Conservation (phyloP, 2,329 filamentous ascomycete species). For the Trichoderma asperellum region DNA sequence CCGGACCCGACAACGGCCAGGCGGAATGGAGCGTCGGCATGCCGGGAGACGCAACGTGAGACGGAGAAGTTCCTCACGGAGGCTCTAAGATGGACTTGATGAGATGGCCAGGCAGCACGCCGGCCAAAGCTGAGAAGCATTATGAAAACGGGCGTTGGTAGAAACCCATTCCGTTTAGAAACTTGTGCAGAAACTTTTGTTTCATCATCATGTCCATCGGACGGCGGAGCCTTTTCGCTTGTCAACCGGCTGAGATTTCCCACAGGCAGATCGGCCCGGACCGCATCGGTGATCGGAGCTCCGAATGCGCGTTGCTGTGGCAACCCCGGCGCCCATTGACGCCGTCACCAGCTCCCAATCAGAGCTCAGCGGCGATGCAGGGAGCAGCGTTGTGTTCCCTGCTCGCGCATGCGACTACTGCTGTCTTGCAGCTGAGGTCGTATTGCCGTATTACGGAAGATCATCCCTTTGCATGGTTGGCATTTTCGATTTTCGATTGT, state of each 20-base stretch:
- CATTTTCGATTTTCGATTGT: background rate
- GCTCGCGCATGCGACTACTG: conserved; percentile 1
- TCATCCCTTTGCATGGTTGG: conserved; percentile 15
- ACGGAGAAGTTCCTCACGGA: background rate
- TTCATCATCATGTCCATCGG: conserved; percentile 3
- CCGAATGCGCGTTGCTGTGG: conserved; percentile 19
- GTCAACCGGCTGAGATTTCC: conserved; percentile 3
- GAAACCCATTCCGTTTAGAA: background rate
- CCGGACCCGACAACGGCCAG: conserved; percentile 91
- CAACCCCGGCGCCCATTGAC: conserved; percentile 8
- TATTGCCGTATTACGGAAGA: conserved; percentile 2
- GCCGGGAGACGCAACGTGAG: conserved; percentile 5
- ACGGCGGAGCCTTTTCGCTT: conserved; percentile 2
- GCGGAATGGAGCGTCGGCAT: conserved; percentile 61
- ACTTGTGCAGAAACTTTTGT: background rate
- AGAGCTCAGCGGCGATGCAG: conserved; percentile 3
- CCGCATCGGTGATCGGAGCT: conserved; percentile 22
- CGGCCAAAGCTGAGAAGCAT: conserved; percentile 18
- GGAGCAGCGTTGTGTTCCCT: background rate
- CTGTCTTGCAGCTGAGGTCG: background rate
- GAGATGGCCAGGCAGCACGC: background rate
- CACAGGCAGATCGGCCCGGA: conserved; percentile 15
- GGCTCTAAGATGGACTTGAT: background rate
- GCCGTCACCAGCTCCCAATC: conserved; percentile 11
- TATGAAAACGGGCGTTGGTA: background rate